Base-by-base conservation (phyloP, 306 rosid species). In the Malus asiatica region DNA sequence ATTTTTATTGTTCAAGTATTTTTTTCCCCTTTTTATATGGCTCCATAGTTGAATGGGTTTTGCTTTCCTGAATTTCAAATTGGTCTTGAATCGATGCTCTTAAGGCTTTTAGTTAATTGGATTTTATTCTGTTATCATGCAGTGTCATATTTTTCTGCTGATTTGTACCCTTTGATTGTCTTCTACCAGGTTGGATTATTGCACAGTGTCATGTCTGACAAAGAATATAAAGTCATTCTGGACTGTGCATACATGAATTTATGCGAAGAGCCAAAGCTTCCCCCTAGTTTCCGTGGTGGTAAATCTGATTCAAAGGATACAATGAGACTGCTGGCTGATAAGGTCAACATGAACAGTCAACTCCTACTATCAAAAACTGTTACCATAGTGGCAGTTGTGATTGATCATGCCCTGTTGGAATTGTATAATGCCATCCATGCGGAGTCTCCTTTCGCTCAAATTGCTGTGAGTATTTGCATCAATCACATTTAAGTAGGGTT, bases 181-280 rank as follows among this genome's bases (percentile, higher is more conserved):
- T 80, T 68, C 55, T 82, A 74, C 73, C 91, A 95, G 99, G 97
- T 95, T 80, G 97, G 89, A 66, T 80, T 87, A 76, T 78, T 95
- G 90, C 97, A 95, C 27, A 85, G 83, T 62, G 83, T 89, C 83
- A 86, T 95, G 91, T 90, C 93, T 84, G 91, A 88, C 81, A 90
- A 90, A 85, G 99, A 95, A 84, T 92, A 95, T 70, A 92, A 92
- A 86, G 96, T 95, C 72, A 92, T 95, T 83, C 81, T 92, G 90
- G 99, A 95, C 84, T 95, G 99, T 69, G 84, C 79, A 14, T 87
- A 16, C 82, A 90, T 88, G 88, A 92, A 92, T 83, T 86, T 95
- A 72, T 80, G 84, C 78, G 99, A 95, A 83, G 78, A 77, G 72
- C 97, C 99, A 18, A 87, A 80, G 77, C 97, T 92, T 84, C 99